Evolutionary conservation across 306 rosid genomes (phyloP).

Genomic region (Begonia loranthoides): DNA sequence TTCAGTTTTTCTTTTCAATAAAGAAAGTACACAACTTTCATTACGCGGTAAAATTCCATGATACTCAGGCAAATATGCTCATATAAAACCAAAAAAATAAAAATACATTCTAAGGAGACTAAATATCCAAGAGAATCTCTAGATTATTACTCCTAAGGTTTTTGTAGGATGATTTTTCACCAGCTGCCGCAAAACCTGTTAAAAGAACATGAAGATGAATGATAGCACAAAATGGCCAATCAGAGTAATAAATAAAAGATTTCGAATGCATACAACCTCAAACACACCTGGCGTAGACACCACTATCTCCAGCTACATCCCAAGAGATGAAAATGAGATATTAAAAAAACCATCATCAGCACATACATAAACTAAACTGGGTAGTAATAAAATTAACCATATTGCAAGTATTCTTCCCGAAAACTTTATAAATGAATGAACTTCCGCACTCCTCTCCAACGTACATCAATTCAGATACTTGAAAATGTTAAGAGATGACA

Average conservation of each 20-base stretch:
- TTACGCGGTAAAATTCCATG: too few relatives aligned
- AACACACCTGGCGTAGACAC: conserved; percentile 80
- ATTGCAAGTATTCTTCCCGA: background rate
- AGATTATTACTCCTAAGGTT: conserved; percentile 46
- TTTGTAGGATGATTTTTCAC: conserved; percentile 58
- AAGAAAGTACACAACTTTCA: too few relatives aligned
- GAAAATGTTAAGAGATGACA: conserved; percentile 18
- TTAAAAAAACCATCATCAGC: conserved; percentile 14
- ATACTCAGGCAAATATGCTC: too few relatives aligned
- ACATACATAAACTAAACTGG: background rate
- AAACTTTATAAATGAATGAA: background rate
- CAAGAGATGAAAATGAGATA: conserved; percentile 3
- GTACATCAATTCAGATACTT: background rate
- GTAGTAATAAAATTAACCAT: background rate
- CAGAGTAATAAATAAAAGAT: conserved; percentile 6
- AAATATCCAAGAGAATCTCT: too few relatives aligned
- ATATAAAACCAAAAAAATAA: too few relatives aligned
- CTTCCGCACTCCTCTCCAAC: background rate
- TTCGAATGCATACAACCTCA: conserved; percentile 44
- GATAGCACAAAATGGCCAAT: conserved; percentile 12
- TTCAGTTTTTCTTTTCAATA: too few relatives aligned
- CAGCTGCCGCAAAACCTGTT: conserved; percentile 60
- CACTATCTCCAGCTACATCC: conserved; percentile 76
- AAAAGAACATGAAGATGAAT: conserved; percentile 9
- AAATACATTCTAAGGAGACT: too few relatives aligned